Conservation (phyloP, 2,329 filamentous ascomycete species). For the Colletotrichum abscissum region DNA sequence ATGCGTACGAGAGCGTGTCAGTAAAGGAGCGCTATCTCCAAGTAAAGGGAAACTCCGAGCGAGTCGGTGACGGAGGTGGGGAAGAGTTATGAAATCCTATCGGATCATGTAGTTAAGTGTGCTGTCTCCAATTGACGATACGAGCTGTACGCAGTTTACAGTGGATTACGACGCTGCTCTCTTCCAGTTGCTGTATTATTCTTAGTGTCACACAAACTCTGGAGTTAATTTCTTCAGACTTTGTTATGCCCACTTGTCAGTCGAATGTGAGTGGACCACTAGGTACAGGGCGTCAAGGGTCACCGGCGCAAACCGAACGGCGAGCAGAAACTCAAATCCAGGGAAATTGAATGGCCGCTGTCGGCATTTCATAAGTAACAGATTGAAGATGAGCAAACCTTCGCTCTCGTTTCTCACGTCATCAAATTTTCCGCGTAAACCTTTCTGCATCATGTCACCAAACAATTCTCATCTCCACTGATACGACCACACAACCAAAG, state of each 20-base stretch:
- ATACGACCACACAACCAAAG: not conserved
- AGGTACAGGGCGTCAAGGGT: not conserved
- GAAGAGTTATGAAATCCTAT: not conserved
- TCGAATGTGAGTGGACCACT: not conserved
- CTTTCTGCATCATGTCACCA: not conserved
- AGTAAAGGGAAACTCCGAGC: not conserved
- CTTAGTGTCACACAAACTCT: not conserved
- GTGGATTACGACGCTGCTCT: not conserved
- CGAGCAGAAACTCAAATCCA: not conserved
- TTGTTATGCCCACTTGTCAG: not conserved
- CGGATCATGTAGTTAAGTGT: not conserved
- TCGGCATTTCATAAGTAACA: not conserved
- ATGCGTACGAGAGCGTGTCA: constrained; percentile 13
- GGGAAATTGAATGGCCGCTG: not conserved
- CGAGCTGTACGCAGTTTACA: not conserved
- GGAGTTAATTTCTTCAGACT: constrained; percentile 1
- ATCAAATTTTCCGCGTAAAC: not conserved
- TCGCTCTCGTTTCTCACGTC: not conserved
- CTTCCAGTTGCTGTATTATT: not conserved
- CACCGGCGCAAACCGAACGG: not conserved
- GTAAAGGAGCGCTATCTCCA: constrained; percentile 20
- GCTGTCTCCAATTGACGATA: not conserved
- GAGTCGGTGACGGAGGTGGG: not conserved
- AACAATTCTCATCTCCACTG: not conserved
- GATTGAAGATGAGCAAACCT: not conserved